These are phyloP conservation scores for Lachancea lanzarotensis DNA, from an alignment of 805 yeast genomes.

Conservation along the genomic window DNA sequence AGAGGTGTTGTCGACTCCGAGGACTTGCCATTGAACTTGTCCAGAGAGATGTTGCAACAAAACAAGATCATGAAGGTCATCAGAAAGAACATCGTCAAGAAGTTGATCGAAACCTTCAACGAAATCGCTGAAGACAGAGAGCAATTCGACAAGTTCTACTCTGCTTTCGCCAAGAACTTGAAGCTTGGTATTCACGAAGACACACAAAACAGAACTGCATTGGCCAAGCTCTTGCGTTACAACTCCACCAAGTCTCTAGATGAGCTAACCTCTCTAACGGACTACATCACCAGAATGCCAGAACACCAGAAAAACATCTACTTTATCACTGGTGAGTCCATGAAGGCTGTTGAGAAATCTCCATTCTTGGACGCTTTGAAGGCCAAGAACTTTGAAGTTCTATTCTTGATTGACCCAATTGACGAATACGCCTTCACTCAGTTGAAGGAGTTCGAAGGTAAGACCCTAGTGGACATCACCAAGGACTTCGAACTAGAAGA, in stretches of 20 bases:
- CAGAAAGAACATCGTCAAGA: constrained; percentile 98
- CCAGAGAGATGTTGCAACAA: constrained; percentile 99
- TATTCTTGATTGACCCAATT: constrained; percentile 97
- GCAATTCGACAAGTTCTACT: constrained; percentile 97
- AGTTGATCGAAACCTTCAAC: constrained; percentile 95
- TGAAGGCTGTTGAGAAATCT: constrained; percentile 96
- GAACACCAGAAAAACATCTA: constrained; percentile 99
- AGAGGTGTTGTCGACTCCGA: constrained; percentile 99
- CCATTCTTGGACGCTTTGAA: constrained; percentile 98
- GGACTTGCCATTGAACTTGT: constrained; percentile 98
- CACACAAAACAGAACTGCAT: constrained; percentile 91
- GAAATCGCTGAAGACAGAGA: constrained; percentile 99
- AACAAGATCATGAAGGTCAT: constrained; percentile 99
- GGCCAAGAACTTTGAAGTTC: constrained; percentile 97
- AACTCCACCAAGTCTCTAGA: constrained; percentile 93
- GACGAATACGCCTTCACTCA: constrained; percentile 99
- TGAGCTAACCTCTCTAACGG: constrained; percentile 90
- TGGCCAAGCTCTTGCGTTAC: constrained; percentile 95
- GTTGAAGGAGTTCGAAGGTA: constrained; percentile 98
- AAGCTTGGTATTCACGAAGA: constrained; percentile 99
- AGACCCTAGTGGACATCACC: constrained; percentile 97
- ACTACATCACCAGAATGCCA: constrained; percentile 98
- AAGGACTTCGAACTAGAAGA: constrained; percentile 98
- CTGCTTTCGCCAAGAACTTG: constrained; percentile 95
- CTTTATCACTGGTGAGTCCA: constrained; percentile 98